These are phyloP conservation scores for Xylaria curta DNA, from an alignment of 495 filamentous ascomycete species.

Conservation along the genomic window DNA sequence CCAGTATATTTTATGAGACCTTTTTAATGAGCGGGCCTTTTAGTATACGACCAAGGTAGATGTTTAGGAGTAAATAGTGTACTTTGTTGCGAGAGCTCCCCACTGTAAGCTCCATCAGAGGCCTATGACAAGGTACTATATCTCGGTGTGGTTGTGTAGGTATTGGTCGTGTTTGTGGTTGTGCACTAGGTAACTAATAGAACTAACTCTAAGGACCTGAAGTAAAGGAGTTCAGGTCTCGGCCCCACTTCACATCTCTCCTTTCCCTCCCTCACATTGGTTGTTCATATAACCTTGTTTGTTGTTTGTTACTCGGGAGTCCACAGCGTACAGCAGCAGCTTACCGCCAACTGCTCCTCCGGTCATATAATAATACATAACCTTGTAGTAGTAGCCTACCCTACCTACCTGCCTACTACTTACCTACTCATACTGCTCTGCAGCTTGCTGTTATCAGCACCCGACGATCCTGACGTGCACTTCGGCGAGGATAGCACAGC, in stretches of 20 bases:
- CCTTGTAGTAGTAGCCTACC: background rate
- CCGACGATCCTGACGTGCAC: slow-evolving; percentile 19
- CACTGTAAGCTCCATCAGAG: slow-evolving; percentile 8
- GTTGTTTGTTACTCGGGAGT: background rate
- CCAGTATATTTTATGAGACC: background rate
- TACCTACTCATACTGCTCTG: background rate
- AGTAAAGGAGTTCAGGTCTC: slow-evolving; percentile 18
- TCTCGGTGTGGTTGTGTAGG: background rate
- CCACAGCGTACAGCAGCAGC: background rate
- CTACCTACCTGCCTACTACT: background rate
- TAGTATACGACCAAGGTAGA: background rate
- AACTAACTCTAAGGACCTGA: slow-evolving; percentile 12
- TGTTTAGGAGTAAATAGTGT: background rate
- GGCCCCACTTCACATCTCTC: slow-evolving; percentile 38
- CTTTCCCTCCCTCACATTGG: slow-evolving; percentile 33
- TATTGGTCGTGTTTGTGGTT: background rate
- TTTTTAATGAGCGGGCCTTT: background rate
- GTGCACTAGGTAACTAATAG: background rate
- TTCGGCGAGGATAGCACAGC: slow-evolving; percentile 6
- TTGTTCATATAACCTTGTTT: background rate
- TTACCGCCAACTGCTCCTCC: slow-evolving; percentile 15
- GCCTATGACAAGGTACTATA: background rate
- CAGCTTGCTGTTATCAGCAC: slow-evolving; percentile 17
- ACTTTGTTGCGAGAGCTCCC: background rate
- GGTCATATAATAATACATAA: background rate